Base-by-base conservation (phyloP, 1,284 basidiomycete species). In the Athelia psychrophila region DNA sequence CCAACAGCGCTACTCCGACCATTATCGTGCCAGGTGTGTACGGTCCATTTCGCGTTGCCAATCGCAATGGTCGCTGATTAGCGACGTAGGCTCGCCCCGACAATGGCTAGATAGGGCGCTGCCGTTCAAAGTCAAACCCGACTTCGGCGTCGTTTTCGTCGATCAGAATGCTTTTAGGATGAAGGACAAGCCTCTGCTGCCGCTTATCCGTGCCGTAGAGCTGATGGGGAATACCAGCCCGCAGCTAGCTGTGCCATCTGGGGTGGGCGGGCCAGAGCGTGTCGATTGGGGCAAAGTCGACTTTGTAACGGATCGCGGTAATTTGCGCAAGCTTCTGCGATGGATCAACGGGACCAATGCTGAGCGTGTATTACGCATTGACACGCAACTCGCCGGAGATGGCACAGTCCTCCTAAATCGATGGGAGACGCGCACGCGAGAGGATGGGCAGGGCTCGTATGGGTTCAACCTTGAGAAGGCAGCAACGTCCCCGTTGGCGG, bases 221-320 rank as follows among this genome's bases (percentile, higher is more conserved):
- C 61, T 65, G 19, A 59, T 71, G 18, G n/a, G n/a, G n/a, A n/a
- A n/a, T n/a, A n/a, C n/a, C n/a, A n/a, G n/a, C n/a, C 13, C 27
- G 27, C 5, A 30, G 27, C 13, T 30, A 30, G 5, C 27, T 6
- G 27, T 6, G 27, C 5, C 27, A 30, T 30, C 27, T n/a, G n/a
- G n/a, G n/a, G n/a, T n/a, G n/a, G n/a, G n/a, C 5, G 13, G 13
- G 5, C 27, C 27, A 30, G 27, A 30, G 27, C 6, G 27, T 30
- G 6, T 83, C 47, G 71, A 80, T 51, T 82, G 82, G 77, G 49
- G 68, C 4, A 54, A 64, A 0, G 62, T 81, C 38, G 81, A 86
- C 59, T 66, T 84, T 52, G 68, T 85, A 50, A 81, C 80, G 0
- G 81, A 84, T 59, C 71, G 83, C 3, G 84, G 83, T 58, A 72